Conservation (phyloP, 2,329 filamentous ascomycete genomes). For the Penicillium aurantiogriseum region DNA sequence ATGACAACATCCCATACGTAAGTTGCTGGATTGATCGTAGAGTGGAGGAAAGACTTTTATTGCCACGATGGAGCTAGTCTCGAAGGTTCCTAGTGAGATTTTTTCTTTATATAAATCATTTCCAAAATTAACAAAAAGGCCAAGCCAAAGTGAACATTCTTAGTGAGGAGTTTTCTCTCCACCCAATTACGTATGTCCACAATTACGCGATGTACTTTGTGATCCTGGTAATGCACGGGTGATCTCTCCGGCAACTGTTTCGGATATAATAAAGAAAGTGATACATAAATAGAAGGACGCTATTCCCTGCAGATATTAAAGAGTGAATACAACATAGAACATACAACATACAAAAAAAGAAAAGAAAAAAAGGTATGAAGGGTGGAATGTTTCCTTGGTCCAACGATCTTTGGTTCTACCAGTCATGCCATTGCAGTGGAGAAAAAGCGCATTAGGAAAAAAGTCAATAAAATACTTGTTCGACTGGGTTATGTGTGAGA, state of each 20-base stretch:
- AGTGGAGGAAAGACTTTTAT: not conserved
- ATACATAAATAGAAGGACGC: not conserved
- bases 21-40: not conserved
- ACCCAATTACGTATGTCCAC: conserved; percentile 7
- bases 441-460: not conserved
- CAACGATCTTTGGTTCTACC: not conserved
- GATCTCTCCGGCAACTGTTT: not conserved
- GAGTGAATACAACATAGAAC: no score
- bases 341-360: not conserved
- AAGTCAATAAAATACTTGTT: conserved; percentile 3
- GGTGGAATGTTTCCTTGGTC: conserved; percentile 8
- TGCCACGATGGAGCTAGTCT: not conserved
- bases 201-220: not conserved
- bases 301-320: not conserved
- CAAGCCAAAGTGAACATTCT: not conserved
- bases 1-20: not conserved
- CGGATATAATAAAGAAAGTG: not conserved
- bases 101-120: not conserved
- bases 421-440: conserved; percentile 1
- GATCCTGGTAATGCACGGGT: not conserved
- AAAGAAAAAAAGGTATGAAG: conserved; percentile 1
- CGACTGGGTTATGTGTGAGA: not conserved
- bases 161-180: not conserved
- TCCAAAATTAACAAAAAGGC: not conserved
- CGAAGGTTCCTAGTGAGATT: not conserved